Conservation (phyloP, 352 stramenopile genomes). For the Globisporangium canariense region DNA sequence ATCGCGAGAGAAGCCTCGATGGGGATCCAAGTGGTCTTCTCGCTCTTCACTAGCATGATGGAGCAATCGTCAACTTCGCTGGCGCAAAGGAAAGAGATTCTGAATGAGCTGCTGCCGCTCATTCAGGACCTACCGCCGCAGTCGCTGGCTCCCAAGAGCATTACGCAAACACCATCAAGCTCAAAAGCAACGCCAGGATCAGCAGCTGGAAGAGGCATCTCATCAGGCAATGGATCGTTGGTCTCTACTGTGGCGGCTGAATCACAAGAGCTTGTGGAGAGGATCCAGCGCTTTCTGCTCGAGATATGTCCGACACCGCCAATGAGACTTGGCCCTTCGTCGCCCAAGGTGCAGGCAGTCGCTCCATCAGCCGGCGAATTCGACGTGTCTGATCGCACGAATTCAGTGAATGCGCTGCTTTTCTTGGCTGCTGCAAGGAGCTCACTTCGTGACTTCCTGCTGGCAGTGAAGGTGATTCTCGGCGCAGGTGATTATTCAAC, state of each 20-base stretch:
- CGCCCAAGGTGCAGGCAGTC: conserved; percentile 33
- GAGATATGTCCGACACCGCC: conserved; percentile 29
- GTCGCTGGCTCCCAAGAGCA: conserved; percentile 22
- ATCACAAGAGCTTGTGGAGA: conserved; percentile 26
- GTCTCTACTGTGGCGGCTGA: conserved; percentile 6
- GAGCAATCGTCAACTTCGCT: conserved; percentile 20
- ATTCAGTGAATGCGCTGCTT: conserved; percentile 51
- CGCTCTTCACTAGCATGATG: conserved; percentile 29
- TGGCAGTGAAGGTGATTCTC: conserved; percentile 53
- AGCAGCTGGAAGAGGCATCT: neutral
- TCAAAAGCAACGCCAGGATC: neutral
- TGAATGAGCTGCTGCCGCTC: conserved; percentile 44
- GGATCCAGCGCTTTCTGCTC: conserved; percentile 45
- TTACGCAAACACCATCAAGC: neutral
- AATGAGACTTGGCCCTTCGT: conserved; percentile 16
- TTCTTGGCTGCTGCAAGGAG: conserved; percentile 47
- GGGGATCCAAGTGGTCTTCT: conserved; percentile 38
- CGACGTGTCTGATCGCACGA: conserved; percentile 38
- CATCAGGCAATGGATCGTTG: conserved; percentile 2
- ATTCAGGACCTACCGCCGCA: conserved; percentile 35
- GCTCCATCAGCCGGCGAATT: conserved; percentile 20
- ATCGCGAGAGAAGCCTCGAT: conserved; percentile 33
- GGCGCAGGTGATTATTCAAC: conserved; percentile 24
- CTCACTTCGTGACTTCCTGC: conserved; percentile 53
- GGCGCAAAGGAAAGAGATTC: conserved; percentile 35